Evolutionary conservation across 495 filamentous ascomycete genomes (phyloP).

Genomic region (Aspergillus diversus): DNA sequence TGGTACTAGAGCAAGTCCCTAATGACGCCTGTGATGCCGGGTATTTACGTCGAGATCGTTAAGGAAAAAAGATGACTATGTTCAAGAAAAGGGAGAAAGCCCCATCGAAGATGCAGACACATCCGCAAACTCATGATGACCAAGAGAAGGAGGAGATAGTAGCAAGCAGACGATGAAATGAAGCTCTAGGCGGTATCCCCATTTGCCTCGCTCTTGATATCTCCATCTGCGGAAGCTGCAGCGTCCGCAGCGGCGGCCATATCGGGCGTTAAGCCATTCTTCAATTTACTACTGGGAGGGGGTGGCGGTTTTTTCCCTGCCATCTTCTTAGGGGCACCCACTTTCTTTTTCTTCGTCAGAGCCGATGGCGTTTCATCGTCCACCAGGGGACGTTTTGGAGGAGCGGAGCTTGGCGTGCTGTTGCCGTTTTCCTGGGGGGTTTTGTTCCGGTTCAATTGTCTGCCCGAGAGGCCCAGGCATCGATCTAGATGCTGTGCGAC

Average conservation of each 20-base stretch:
- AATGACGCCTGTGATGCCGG: slow-evolving; percentile 36
- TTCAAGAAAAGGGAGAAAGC: slow-evolving; percentile 18
- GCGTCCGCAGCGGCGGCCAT: slow-evolving; percentile 27
- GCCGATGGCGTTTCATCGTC: slow-evolving; percentile 44
- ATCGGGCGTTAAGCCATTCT: slow-evolving; percentile 37
- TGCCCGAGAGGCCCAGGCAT: slow-evolving; percentile 75
- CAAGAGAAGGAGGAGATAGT: slow-evolving; percentile 6
- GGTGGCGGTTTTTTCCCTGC: slow-evolving; percentile 44
- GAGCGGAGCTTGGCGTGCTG: slow-evolving; percentile 41
- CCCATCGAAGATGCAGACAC: slow-evolving; percentile 17
- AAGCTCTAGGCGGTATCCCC: slow-evolving; percentile 24
- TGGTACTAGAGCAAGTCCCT: slow-evolving; percentile 26
- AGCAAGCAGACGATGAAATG: background rate
- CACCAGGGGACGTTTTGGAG: slow-evolving; percentile 42
- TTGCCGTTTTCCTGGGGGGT: slow-evolving; percentile 43
- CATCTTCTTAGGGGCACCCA: slow-evolving; percentile 44
- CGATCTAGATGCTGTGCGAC: slow-evolving; percentile 78
- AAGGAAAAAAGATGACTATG: slow-evolving; percentile 28
- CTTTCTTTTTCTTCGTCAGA: slow-evolving; percentile 52
- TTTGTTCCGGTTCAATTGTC: slow-evolving; percentile 63
- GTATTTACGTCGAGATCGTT: slow-evolving; percentile 37
- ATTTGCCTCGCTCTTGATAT: slow-evolving; percentile 34
- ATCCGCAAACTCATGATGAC: slow-evolving; percentile 15
- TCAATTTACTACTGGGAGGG: slow-evolving; percentile 44
- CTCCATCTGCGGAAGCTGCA: slow-evolving; percentile 20